Base-by-base conservation (phyloP, 169 alveolate species). In the Cryptosporidium viatorum region DNA sequence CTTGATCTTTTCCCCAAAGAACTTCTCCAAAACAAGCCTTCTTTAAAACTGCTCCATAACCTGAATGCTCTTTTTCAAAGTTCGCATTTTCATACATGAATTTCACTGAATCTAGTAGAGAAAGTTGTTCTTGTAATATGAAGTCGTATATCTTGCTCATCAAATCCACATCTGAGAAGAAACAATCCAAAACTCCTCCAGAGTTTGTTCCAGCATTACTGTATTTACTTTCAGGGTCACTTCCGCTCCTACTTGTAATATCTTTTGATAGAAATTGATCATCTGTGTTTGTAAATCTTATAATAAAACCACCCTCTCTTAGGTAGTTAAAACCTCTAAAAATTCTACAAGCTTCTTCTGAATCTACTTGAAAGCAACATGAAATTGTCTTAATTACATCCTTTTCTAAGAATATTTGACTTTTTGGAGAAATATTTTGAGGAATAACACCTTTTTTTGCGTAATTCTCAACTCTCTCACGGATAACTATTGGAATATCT, bases 61-160 rank as follows among this genome's bases (percentile, higher is more conserved):
- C 67, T 5, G 52, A n/a, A 45, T 60, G 37, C 8, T 60, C 75
- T 0, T 35, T 52, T 7, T 80, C 89, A 41, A 62, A 62, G 39
- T 69, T 62, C 62, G 68, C 89, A 80, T 80, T 60, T 23, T 80
- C 89, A 35, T 62, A 80, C 89, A 80, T 80, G 29, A 43, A 80
- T 31, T 80, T 80, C 52, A 80, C 55, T 33, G 75, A 26, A 26
- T 62, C 80, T 41, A 80, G 37, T 14, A 80, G 43, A 12, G 75
- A 31, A 14, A 80, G 21, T 29, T 80, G 89, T 12, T 80, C 89
- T 43, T 67, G 71, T 29, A 80, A 43, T n/a, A 80, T 62, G 29
- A 80, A 80, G 23, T 80, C 89, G 26, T 80, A 60, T 16, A 80
- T 80, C 16, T 80, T 65, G 70, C 75, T 60, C 50, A 80, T 60